Evolutionary conservation across 1,284 basidiomycete genomes (phyloP).

Genomic region (Leccinum fallax): DNA sequence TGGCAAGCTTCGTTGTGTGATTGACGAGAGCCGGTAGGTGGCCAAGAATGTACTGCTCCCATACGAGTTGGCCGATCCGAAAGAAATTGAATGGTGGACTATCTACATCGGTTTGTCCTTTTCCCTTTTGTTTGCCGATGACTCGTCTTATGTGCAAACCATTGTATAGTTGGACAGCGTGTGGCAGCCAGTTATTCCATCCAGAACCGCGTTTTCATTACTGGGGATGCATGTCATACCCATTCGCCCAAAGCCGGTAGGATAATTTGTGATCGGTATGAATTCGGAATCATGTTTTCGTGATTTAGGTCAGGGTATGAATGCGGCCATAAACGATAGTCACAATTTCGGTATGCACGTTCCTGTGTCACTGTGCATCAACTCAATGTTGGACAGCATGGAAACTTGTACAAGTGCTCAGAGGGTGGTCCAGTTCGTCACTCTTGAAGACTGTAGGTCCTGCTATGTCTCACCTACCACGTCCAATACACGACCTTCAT

Average conservation of each 20-base stretch:
- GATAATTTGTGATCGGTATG: neutral
- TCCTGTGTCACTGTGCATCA: neutral
- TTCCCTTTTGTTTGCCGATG: too few relatives aligned
- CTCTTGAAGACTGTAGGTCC: too few relatives aligned
- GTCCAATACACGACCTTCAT: too few relatives aligned
- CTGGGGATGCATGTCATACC: neutral
- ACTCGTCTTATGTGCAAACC: neutral
- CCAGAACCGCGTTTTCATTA: neutral
- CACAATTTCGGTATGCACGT: neutral
- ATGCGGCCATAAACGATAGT: neutral
- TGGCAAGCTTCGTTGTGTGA: too few relatives aligned
- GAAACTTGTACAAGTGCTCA: slow-evolving; percentile 1
- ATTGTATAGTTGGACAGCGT: neutral
- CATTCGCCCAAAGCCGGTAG: neutral
- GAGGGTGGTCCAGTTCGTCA: neutral
- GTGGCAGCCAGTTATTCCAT: neutral
- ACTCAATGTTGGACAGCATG: neutral
- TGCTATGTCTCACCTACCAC: too few relatives aligned
- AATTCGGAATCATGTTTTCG: neutral
- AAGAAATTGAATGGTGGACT: too few relatives aligned
- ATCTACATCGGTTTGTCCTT: too few relatives aligned
- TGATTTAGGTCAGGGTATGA: neutral
- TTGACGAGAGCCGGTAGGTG: too few relatives aligned
- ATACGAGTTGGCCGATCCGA: too few relatives aligned
- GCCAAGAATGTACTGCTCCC: too few relatives aligned